Percentiles rank a stretch among this genome's conserved stretches.
Conservation (phyloP, 495 filamentous ascomycete genomes). For the Endocarpon pusillum region DNA sequence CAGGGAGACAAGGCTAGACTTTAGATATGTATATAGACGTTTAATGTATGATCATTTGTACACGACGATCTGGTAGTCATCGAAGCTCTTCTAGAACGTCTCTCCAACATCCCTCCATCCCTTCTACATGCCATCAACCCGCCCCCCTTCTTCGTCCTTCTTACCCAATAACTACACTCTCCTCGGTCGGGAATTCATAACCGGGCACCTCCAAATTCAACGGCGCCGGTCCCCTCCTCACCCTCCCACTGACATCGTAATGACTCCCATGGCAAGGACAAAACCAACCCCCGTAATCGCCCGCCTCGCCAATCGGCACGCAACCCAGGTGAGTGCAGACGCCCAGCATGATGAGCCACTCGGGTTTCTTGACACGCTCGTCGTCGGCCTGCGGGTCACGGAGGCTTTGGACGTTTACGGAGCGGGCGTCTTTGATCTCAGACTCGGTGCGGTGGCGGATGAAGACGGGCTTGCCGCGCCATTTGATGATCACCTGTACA, state of each 20-base stretch:
- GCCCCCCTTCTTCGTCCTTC: not conserved
- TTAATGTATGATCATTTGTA: not conserved
- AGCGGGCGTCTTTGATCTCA: constrained; percentile 75
- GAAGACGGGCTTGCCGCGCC: constrained; percentile 98
- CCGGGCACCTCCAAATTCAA: constrained; percentile 88
- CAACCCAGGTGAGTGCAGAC: constrained; percentile 99
- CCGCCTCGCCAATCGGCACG: constrained; percentile 96
- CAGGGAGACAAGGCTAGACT: constrained; percentile 1
- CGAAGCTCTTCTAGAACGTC: no score
- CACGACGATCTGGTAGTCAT: no score
- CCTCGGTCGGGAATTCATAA: constrained; percentile 76
- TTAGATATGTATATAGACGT: constrained; percentile 1
- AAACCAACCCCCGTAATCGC: constrained; percentile 98
- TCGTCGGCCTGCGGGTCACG: constrained; percentile 83
- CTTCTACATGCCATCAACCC: not conserved
- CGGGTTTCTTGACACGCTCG: constrained; percentile 91
- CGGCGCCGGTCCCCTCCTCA: constrained; percentile 88
- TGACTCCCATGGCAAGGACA: constrained; percentile 99
- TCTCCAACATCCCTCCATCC: no score
- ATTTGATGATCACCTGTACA: constrained; percentile 91
- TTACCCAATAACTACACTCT: constrained; percentile 66
- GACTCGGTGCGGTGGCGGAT: constrained; percentile 89
- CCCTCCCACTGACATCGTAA: constrained; percentile 97
- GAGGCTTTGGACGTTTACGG: constrained; percentile 54
- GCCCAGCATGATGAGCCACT: constrained; percentile 98